phyloP scores from a whole-genome alignment of 2,329 filamentous ascomycete species.

The Aspergillus carbonarius region DNA sequence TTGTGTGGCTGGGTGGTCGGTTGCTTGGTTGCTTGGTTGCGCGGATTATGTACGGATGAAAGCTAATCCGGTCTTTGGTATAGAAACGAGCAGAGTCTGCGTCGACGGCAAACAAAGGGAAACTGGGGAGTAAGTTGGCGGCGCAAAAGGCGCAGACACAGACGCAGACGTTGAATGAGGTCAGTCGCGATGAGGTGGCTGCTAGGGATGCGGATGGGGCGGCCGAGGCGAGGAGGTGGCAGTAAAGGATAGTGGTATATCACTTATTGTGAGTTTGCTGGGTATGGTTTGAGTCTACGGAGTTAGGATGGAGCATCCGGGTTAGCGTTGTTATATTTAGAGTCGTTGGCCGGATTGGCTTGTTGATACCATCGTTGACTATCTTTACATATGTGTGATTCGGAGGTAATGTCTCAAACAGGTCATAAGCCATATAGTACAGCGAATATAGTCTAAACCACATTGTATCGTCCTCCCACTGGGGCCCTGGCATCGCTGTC shows the following conservation, averaged over 20 bases:
- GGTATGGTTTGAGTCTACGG: too few species aligned
- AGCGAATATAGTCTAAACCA: conserved; percentile 56
- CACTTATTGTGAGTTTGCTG: neutral
- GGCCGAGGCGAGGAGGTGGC: conserved; percentile 57
- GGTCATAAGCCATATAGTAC: conserved; percentile 15
- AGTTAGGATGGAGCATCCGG: neutral
- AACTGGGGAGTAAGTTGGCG: conserved; percentile 68
- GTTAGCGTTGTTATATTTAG: neutral
- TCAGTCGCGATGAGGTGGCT: conserved; percentile 64
- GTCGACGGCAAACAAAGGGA: conserved; percentile 55
- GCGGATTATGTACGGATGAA: neutral
- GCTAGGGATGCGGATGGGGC: conserved; percentile 67
- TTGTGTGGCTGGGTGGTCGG: neutral
- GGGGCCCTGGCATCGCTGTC: conserved; percentile 81
- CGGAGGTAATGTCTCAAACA: neutral
- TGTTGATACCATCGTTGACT: neutral
- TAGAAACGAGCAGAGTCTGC: conserved; percentile 66
- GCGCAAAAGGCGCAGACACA: conserved; percentile 75
- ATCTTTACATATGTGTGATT: neutral
- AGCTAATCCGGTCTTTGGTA: neutral
- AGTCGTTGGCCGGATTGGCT: neutral
- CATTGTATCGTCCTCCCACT: conserved; percentile 79
- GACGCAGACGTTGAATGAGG: conserved; percentile 65
- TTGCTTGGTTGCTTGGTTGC: neutral
- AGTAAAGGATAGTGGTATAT: conserved; percentile 40